Evolutionary conservation across 2,329 filamentous ascomycete species (phyloP), one percentile per base, ranked within the genome.

Genomic region (Fusarium chaquense): DNA sequence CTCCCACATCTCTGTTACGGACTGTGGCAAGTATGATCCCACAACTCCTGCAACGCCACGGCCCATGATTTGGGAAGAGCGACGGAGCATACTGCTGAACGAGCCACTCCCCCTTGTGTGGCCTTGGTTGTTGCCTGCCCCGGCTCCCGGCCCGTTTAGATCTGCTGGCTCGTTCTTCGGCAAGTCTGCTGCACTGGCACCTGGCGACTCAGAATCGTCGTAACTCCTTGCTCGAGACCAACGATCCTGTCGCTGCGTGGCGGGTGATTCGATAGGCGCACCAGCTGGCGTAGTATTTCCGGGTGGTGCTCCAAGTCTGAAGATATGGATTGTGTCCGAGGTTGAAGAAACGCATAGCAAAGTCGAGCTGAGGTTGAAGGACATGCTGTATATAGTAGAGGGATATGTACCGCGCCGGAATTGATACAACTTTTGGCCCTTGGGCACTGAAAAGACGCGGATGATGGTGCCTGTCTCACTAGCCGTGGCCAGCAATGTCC

Each of bases 401-500:
- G 96, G 96, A 80, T 98, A 98, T 4, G 95, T 98, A 44, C 96
- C 96, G 69, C 96, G 90, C 63, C 96, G 89, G 81, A 99, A 99
- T 78, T 99, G 95, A 79, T 94, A 98, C 20, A 99, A 86, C 79
- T 98, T 99, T 76, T 95, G 91, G 13, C 93, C 96, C 69, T 90
- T 89, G 4, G 96, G 96, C 2, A 99, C 89, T 1, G 93, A 93
- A 80, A 99, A 99, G 54, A 99, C 94, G 18, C 96, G 90, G 69
- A 99, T 97, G 65, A 99, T 97, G 1, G 96, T 99, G 69, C 96
- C 96, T 55, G 97, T 99, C 78, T 99, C 96, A 24, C 95, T 98
- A 2, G 96, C 93, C 3, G 96, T 99, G 16, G 96, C 96, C 45
- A 99, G 85, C 44, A 98, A 81, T 5, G 93, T 98, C 15, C 96